These are phyloP conservation scores for Cordyceps militaris DNA, from an alignment of 2,329 filamentous ascomycete species.

Conservation along the genomic window DNA sequence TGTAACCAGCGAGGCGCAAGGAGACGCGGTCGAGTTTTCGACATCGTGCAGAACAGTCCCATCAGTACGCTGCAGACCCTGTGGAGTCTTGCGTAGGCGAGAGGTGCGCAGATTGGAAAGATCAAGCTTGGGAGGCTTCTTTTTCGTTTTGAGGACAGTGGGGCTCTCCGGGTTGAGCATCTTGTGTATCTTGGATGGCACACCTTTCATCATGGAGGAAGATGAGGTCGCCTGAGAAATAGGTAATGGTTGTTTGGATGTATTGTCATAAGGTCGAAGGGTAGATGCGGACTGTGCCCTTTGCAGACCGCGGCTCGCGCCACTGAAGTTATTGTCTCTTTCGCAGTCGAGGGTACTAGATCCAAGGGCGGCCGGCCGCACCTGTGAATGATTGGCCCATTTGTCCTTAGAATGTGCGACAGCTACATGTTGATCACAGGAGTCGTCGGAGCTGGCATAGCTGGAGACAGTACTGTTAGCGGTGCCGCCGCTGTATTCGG, in stretches of 20 bases:
- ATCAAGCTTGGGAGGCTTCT: conserved; percentile 44
- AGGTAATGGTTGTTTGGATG: conserved; percentile 46
- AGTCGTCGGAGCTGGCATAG: conserved; percentile 20
- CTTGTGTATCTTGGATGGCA: conserved; percentile 40
- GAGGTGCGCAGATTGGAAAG: conserved; percentile 36
- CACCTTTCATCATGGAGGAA: conserved; percentile 51
- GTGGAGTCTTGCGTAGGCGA: conserved; percentile 23
- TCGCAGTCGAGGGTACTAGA: conserved; percentile 18
- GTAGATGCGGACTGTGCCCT: conserved; percentile 48
- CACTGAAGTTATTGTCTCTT: conserved; percentile 23
- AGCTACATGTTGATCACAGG: conserved; percentile 19
- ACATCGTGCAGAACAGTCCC: conserved; percentile 26
- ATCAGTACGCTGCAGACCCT: conserved; percentile 26
- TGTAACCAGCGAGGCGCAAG: conserved; percentile 34
- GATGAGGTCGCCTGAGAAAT: conserved; percentile 53
- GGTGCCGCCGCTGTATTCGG: conserved; percentile 37
- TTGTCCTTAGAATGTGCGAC: conserved; percentile 17
- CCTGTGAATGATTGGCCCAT: conserved; percentile 43
- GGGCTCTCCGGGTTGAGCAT: conserved; percentile 39
- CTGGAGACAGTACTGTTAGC: conserved; percentile 32
- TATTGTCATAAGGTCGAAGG: conserved; percentile 51
- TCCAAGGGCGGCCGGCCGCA: conserved; percentile 30
- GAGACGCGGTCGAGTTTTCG: conserved; percentile 33
- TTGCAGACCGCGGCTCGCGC: conserved; percentile 36
- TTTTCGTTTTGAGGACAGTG: conserved; percentile 23